These are phyloP conservation scores for Rhinocladiella similis DNA, from an alignment of 2,329 filamentous ascomycete species.

Conservation along the genomic window DNA sequence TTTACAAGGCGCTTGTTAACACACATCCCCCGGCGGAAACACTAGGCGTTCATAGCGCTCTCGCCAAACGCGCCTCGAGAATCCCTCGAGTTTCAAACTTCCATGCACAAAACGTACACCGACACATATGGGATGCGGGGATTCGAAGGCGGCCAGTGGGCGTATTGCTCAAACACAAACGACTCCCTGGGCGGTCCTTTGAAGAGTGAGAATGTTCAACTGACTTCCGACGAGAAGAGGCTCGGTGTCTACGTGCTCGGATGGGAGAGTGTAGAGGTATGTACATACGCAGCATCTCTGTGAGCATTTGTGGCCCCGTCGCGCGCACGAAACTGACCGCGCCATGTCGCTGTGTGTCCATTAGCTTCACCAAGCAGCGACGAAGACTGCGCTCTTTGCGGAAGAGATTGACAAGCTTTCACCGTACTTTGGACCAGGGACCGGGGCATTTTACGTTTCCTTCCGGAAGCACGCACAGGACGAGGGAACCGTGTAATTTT, in stretches of 20 bases:
- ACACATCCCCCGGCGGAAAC: too few species aligned
- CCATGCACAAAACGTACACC: constrained; percentile 17
- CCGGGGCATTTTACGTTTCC: constrained; percentile 14
- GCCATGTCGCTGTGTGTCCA: neutral
- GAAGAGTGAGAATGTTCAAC: neutral
- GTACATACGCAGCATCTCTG: neutral
- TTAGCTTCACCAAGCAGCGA: constrained; percentile 8
- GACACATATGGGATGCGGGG: constrained; percentile 5
- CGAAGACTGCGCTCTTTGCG: constrained; percentile 6
- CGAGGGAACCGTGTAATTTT: too few species aligned
- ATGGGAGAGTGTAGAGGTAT: constrained; percentile 15
- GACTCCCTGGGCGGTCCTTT: neutral
- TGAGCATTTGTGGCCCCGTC: neutral
- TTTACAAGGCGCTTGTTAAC: too few species aligned
- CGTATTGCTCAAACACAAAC: constrained; percentile 6
- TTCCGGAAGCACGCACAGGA: neutral
- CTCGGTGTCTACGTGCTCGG: constrained; percentile 11
- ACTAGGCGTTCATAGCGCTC: constrained; percentile 9
- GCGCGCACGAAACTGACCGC: neutral
- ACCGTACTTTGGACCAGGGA: constrained; percentile 12
- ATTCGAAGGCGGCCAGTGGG: constrained; percentile 12
- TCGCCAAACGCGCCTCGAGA: neutral
- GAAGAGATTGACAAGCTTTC: constrained; percentile 15
- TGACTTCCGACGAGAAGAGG: neutral
- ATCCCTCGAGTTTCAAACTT: neutral